Conservation (phyloP, 768 basidiomycete species). For the Lactarius sp. region DNA sequence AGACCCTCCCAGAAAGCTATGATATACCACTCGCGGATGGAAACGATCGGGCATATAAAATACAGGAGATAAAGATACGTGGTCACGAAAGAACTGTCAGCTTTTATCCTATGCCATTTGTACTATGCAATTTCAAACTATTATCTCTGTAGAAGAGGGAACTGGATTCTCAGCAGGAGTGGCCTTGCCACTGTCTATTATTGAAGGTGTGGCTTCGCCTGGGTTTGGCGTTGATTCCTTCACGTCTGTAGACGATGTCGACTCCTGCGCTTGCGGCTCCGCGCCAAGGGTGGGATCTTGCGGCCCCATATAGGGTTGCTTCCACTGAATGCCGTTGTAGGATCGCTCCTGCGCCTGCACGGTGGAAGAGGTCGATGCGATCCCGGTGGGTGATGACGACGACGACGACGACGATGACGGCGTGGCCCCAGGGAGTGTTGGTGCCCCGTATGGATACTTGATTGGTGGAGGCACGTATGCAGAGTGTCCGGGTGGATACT, state of each 20-base stretch:
- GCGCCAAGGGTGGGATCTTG: background rate
- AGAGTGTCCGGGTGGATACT: conserved; percentile 1
- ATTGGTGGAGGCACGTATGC: conserved; percentile 22
- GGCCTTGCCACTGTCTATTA: background rate
- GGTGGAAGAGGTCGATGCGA: background rate
- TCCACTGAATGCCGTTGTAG: conserved; percentile 17
- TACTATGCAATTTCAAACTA: conserved; percentile 1
- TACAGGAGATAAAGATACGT: conserved; percentile 23
- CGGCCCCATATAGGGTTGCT: conserved; percentile 20
- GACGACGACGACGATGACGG: background rate
- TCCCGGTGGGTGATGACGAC: background rate
- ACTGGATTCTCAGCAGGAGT: background rate
- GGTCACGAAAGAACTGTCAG: background rate
- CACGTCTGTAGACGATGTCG: background rate
- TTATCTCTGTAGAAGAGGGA: background rate
- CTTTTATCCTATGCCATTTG: background rate
- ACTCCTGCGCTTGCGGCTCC: conserved; percentile 4
- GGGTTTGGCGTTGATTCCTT: background rate
- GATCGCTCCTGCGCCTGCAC: conserved; percentile 1
- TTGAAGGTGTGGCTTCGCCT: background rate
- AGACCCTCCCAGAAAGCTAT: too few species aligned
- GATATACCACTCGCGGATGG: too few species aligned
- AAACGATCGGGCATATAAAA: conserved; percentile 6
- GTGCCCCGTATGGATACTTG: conserved; percentile 21
- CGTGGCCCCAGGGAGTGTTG: background rate